Conservation (phyloP, 768 basidiomycete species). For the Termitomyces sp. region DNA sequence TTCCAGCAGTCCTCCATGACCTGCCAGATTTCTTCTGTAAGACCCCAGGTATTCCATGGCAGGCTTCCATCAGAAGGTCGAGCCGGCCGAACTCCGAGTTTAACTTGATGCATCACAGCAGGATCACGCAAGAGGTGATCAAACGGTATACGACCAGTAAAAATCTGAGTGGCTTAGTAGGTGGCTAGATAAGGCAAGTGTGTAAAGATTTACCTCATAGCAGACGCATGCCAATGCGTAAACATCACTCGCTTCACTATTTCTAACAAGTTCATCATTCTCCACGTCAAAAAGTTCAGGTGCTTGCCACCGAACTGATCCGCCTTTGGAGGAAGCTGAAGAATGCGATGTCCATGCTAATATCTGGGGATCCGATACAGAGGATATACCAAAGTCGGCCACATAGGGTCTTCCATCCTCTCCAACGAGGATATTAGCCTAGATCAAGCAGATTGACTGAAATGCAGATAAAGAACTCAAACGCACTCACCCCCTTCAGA, state of each 20-base stretch:
- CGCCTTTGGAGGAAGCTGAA: neutral
- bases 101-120: neutral
- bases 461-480: too few species aligned
- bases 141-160: neutral
- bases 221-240: neutral
- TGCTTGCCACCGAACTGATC: neutral
- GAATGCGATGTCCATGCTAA: neutral
- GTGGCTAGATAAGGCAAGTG: neutral
- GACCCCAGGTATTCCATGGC: neutral
- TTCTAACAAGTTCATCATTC: neutral
- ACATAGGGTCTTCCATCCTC: neutral
- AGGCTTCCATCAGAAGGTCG: neutral
- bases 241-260: neutral
- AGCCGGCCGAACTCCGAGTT: neutral
- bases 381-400: neutral
- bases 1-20: neutral
- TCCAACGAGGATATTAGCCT: neutral
- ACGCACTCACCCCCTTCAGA: neutral
- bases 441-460: neutral
- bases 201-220: neutral
- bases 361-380: neutral
- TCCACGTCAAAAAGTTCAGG: neutral
- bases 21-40: neutral
- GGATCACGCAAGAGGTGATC: neutral
- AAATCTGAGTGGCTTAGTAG: neutral